Evolutionary conservation across 1,284 basidiomycete genomes (phyloP), one percentile per base, ranked within the genome.

Genomic region (Laetiporus sulphureus): DNA sequence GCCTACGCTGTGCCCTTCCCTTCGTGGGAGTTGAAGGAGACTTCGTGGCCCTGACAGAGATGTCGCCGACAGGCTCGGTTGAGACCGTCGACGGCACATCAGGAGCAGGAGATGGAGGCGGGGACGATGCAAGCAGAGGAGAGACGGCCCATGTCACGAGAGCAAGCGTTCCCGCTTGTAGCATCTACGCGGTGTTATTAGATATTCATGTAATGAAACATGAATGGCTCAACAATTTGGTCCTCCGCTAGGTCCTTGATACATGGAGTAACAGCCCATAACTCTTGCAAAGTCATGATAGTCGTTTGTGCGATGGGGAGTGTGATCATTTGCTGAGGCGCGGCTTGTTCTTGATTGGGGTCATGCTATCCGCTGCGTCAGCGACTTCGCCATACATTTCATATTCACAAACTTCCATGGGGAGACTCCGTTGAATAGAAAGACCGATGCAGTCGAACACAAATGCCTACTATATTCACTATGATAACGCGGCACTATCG

Each of bases 291-390:
- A 1, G 54, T 42, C 44, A 52, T 60, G 21, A 61, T 50, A 2
- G 60, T 54, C 27, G 59, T 59, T 15, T 58, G 53, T 38, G 50
- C 54, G 10, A 60, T 52, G 7, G 60, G 60, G 13, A 61, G 34
- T 4, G 53, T 58, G 31, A 61, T 59, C 8, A 53, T 42, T 12
- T 58, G 57, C 20, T 55, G 49, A 2, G 56, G 51, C 7, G 32
- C 30, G 2, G 40, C 30, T 5, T 38, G 24, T 31, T 42, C 25
- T 25, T 38, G 40, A 15, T 38, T 32, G 11, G 38, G 31, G 32
- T 22, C 24, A 12, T 42, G 42, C 42, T 43, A 24, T 16, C 18
- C 20, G n/a, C 2, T 23, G 36, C 5, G 29, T 30, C 23, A 27
- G 35, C 13, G 27, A 12, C 18, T 19, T 33, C 4, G 18, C 25